Conservation (phyloP, 2,329 filamentous ascomycete species). For the Nemania sp. region DNA sequence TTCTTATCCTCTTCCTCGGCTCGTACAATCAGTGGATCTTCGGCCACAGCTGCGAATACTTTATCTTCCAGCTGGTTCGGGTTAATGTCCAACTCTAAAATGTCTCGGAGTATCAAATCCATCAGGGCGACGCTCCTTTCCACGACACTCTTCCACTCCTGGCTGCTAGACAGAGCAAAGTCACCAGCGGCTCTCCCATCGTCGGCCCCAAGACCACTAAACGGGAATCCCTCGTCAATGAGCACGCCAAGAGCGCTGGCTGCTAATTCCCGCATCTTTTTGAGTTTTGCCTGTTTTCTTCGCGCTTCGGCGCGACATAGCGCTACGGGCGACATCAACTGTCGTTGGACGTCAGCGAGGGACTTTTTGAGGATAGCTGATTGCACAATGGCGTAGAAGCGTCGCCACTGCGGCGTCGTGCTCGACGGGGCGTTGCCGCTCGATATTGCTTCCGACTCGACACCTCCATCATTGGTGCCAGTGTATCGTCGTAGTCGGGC, state of each 20-base stretch:
- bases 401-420: constrained; percentile 60
- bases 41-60: constrained; percentile 65
- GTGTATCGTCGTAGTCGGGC: constrained; percentile 48
- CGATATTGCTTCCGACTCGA: constrained; percentile 38
- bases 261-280: constrained; percentile 75
- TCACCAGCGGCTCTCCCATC: constrained; percentile 52
- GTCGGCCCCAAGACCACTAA: constrained; percentile 62
- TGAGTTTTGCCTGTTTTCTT: constrained; percentile 72
- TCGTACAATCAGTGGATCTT: constrained; percentile 61
- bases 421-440: constrained; percentile 42
- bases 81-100: constrained; percentile 65
- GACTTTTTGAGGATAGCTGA: constrained; percentile 76
- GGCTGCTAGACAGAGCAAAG: constrained; percentile 47
- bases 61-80: constrained; percentile 68
- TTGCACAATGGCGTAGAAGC: constrained; percentile 81
- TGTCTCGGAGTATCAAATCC: constrained; percentile 79
- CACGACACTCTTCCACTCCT: constrained; percentile 71
- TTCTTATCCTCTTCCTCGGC: constrained; percentile 51
- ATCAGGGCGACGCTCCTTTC: constrained; percentile 83
- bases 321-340: constrained; percentile 78
- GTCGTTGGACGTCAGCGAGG: constrained; percentile 70
- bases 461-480: constrained; percentile 32
- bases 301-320: constrained; percentile 75
- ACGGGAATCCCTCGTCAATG: constrained; percentile 80
- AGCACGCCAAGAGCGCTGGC: constrained; percentile 86